These are phyloP conservation scores for Udeniomyces megalosporus DNA, from an alignment of 768 basidiomycete species.

Conservation along the genomic window DNA sequence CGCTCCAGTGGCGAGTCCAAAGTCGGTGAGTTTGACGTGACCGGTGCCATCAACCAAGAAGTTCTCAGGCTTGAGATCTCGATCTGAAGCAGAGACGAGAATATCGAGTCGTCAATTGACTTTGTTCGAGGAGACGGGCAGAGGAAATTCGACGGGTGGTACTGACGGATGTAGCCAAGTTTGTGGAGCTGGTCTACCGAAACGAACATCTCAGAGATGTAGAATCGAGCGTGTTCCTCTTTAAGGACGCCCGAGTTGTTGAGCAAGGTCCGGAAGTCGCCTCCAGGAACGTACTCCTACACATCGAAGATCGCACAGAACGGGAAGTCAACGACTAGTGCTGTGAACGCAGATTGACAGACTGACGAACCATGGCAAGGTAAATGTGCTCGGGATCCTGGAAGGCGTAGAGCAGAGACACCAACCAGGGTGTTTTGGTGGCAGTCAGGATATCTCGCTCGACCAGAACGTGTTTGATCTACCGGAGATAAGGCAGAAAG, in stretches of 20 bases:
- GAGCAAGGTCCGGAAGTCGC: conserved; percentile 90
- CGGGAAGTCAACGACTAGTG: no score
- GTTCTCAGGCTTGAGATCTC: conserved; percentile 43
- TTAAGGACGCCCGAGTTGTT: conserved; percentile 97
- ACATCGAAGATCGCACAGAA: background rate
- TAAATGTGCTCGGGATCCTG: conserved; percentile 83
- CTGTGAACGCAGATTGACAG: background rate
- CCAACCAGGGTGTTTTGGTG: conserved; percentile 95
- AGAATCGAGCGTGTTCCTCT: conserved; percentile 91
- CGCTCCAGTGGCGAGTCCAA: conserved; percentile 91
- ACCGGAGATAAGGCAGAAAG: background rate
- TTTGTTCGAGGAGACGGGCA: background rate
- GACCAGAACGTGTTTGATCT: conserved; percentile 95
- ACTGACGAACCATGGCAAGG: conserved; percentile 57
- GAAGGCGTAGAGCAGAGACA: conserved; percentile 85
- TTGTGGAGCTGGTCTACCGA: conserved; percentile 88
- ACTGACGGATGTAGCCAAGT: conserved; percentile 77
- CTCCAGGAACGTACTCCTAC: conserved; percentile 87
- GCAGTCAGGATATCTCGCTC: conserved; percentile 95
- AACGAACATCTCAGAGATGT: conserved; percentile 96
- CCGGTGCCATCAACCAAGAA: conserved; percentile 90
- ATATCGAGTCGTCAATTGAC: background rate
- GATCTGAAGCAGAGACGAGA: background rate
- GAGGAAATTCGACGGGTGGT: background rate
- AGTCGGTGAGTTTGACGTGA: conserved; percentile 91